Conservation (phyloP, 2,329 filamentous ascomycete species). For the Alternaria rosae region DNA sequence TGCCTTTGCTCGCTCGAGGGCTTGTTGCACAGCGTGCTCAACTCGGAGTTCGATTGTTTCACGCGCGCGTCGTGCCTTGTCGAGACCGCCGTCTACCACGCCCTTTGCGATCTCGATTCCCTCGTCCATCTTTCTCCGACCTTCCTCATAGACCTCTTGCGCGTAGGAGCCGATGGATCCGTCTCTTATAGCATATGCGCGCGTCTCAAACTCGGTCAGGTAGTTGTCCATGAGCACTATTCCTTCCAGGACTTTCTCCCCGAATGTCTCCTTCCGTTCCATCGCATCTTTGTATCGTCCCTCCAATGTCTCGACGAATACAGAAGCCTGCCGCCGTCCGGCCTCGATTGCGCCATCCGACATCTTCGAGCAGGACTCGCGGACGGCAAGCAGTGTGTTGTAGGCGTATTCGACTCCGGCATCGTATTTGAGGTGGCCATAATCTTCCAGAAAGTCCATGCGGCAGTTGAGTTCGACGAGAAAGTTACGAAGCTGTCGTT, state of each 20-base stretch:
- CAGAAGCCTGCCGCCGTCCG: constrained; percentile 80
- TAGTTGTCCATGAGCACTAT: constrained; percentile 87
- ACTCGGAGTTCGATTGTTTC: constrained; percentile 67
- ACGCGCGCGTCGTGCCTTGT: constrained; percentile 81
- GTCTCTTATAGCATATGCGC: constrained; percentile 80
- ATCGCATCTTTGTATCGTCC: constrained; percentile 85
- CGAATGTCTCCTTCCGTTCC: constrained; percentile 82
- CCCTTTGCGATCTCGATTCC: constrained; percentile 76
- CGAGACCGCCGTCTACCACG: constrained; percentile 81
- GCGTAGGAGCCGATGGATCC: constrained; percentile 77
- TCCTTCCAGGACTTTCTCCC: constrained; percentile 89
- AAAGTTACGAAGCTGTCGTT: constrained; percentile 74
- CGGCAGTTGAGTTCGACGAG: constrained; percentile 85
- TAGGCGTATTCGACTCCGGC: constrained; percentile 85
- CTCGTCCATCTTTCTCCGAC: constrained; percentile 81
- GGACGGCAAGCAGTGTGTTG: constrained; percentile 82
- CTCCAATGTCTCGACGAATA: constrained; percentile 94
- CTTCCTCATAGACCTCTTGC: constrained; percentile 76
- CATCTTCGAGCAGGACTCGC: constrained; percentile 85
- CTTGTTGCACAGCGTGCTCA: constrained; percentile 83
- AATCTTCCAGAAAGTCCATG: constrained; percentile 86
- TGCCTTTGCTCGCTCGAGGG: constrained; percentile 76
- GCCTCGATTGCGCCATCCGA: constrained; percentile 90
- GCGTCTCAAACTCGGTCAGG: constrained; percentile 82
- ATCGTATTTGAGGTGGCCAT: constrained; percentile 84